These are phyloP conservation scores for Suillus discolor DNA, from an alignment of 768 basidiomycete species.

Conservation along the genomic window DNA sequence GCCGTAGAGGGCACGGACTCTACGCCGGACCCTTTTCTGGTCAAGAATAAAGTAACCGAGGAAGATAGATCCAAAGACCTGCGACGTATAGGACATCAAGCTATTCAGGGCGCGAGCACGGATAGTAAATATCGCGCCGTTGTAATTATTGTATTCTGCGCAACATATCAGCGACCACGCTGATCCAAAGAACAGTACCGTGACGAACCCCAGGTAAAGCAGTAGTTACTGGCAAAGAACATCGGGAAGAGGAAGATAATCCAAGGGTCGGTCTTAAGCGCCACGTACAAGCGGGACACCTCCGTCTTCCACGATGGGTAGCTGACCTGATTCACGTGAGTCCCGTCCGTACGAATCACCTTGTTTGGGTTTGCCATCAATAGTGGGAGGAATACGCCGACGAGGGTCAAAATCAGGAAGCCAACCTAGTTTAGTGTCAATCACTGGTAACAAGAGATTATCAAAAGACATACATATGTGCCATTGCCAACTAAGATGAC, in stretches of 20 bases:
- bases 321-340: slow-evolving; percentile 54
- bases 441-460: slow-evolving; percentile 3
- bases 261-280: slow-evolving; percentile 64
- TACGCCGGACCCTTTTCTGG: slow-evolving; percentile 50
- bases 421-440: slow-evolving; percentile 48
- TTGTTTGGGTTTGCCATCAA: slow-evolving; percentile 68
- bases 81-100: slow-evolving; percentile 71
- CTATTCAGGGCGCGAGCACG: slow-evolving; percentile 72
- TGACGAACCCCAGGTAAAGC: slow-evolving; percentile 71
- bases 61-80: slow-evolving; percentile 67
- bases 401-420: slow-evolving; percentile 67
- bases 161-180: background rate
- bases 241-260: slow-evolving; percentile 76
- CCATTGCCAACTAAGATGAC: slow-evolving; percentile 53
- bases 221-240: slow-evolving; percentile 79
- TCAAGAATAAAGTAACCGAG: slow-evolving; percentile 67
- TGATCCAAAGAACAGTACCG: slow-evolving; percentile 13
- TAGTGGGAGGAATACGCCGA: slow-evolving; percentile 63
- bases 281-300: slow-evolving; percentile 61
- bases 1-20: slow-evolving; percentile 66
- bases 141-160: slow-evolving; percentile 74
- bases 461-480: slow-evolving; percentile 57
- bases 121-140: slow-evolving; percentile 71
- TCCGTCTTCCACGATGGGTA: slow-evolving; percentile 78
- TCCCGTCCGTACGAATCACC: slow-evolving; percentile 69